Evolutionary conservation across 1,284 basidiomycete species (phyloP).

Genomic region (Boletus mariae): DNA sequence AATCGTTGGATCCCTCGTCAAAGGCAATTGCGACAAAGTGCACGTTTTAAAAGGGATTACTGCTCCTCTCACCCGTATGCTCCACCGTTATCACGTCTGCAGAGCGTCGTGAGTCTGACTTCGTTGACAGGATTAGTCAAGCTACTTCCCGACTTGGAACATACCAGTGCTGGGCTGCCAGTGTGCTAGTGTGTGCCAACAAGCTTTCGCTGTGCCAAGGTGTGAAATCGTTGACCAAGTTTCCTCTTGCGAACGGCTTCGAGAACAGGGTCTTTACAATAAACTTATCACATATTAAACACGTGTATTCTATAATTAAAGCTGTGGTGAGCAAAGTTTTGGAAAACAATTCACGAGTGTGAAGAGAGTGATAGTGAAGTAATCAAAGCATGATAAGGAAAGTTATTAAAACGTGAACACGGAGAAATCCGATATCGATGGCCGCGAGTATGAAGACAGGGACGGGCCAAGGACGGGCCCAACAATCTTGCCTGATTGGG

Average conservation of each 20-base stretch:
- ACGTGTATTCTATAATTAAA: neutral
- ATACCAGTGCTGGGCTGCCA: neutral
- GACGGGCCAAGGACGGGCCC: neutral
- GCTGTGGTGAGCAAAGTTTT: neutral
- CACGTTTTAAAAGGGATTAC: slow-evolving; percentile 8
- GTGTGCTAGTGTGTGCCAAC: neutral
- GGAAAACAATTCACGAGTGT: slow-evolving; percentile 3
- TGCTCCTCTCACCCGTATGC: neutral
- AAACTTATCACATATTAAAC: neutral
- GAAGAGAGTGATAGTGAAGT: slow-evolving; percentile 7
- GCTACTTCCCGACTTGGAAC: slow-evolving; percentile 6
- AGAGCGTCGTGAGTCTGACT: neutral
- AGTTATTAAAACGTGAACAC: slow-evolving; percentile 6
- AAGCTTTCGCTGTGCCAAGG: neutral
- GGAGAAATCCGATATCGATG: slow-evolving; percentile 19
- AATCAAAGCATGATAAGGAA: slow-evolving; percentile 2
- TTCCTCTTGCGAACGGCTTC: slow-evolving; percentile 6
- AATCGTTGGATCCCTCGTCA: slow-evolving; percentile 11
- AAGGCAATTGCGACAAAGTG: slow-evolving; percentile 5
- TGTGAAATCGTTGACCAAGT: neutral
- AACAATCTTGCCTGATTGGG: neutral
- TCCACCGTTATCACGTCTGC: slow-evolving; percentile 12
- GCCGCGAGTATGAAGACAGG: neutral
- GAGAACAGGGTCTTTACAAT: neutral
- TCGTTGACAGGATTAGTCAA: slow-evolving; percentile 5